These are phyloP conservation scores for Botryococcus braunii DNA, from an alignment of 163 green algal species.

Conservation along the genomic window DNA sequence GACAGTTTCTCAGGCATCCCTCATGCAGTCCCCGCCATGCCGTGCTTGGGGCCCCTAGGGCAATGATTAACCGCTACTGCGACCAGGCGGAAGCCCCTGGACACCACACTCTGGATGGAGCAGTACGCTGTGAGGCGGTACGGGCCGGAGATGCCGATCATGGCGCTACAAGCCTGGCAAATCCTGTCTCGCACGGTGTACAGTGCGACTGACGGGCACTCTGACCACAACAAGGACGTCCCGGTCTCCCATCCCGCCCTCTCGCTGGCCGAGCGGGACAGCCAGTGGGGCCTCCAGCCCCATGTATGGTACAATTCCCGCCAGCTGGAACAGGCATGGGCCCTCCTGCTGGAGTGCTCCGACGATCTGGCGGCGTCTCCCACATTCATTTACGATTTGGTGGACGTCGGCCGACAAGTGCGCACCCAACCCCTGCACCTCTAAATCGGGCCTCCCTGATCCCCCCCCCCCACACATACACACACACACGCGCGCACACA, in stretches of 20 bases:
- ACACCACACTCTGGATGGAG: conserved; percentile 19
- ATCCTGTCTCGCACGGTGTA: conserved; percentile 30
- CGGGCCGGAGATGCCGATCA: conserved; percentile 6
- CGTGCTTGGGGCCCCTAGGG: too few relatives aligned
- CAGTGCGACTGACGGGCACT: conserved; percentile 14
- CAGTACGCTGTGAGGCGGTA: conserved; percentile 25
- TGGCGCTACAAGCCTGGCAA: conserved; percentile 15
- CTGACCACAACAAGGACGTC: conserved; percentile 16
- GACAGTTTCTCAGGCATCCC: background rate
- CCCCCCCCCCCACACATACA: too few relatives aligned
- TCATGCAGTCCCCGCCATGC: background rate
- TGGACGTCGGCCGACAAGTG: conserved; percentile 26
- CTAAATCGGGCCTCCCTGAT: too few relatives aligned
- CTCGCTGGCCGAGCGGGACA: background rate
- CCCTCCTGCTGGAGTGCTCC: conserved; percentile 16
- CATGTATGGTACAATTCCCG: background rate
- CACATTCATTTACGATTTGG: conserved; percentile 30
- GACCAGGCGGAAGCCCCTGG: conserved; percentile 9
- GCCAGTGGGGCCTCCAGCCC: background rate
- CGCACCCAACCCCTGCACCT: too few relatives aligned
- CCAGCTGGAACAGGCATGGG: conserved; percentile 23
- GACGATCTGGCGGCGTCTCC: background rate
- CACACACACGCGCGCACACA: too few relatives aligned
- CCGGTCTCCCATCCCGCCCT: background rate
- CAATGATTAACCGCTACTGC: background rate